phyloP scores from a whole-genome alignment of 2,329 filamentous ascomycete genomes.

The Neocucurbitaria cava region DNA sequence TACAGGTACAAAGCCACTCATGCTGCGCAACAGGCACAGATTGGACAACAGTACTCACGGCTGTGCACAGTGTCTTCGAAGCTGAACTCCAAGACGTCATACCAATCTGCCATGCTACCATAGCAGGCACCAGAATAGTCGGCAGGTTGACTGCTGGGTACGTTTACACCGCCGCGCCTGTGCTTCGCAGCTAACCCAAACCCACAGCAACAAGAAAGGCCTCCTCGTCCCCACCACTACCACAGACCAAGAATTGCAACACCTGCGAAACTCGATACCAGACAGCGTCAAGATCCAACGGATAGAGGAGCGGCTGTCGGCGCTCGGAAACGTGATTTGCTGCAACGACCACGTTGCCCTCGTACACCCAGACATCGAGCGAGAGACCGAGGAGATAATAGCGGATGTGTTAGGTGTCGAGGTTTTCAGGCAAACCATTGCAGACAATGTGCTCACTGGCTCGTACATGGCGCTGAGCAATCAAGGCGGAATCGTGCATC shows the following conservation, averaged over 20 bases:
- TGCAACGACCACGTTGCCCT: conserved; percentile 96
- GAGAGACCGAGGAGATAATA: conserved; percentile 98
- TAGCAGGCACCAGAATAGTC: conserved; percentile 95
- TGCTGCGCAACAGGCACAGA: neutral
- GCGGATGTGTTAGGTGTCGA: conserved; percentile 91
- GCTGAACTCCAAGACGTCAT: conserved; percentile 96
- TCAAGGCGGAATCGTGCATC: conserved; percentile 94
- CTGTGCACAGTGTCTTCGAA: conserved; percentile 79
- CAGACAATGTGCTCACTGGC: conserved; percentile 95
- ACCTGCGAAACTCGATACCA: conserved; percentile 92
- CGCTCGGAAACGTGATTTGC: conserved; percentile 95
- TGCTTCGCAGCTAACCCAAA: neutral
- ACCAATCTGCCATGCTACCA: conserved; percentile 94
- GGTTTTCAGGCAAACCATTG: conserved; percentile 92
- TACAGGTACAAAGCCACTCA: conserved; percentile 69
- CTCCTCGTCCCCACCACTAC: conserved; percentile 95
- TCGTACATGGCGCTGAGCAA: conserved; percentile 97
- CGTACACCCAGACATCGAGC: conserved; percentile 93
- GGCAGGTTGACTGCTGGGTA: conserved; percentile 92
- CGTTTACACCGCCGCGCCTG: conserved; percentile 27
- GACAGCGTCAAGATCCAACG: conserved; percentile 93
- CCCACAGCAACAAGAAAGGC: conserved; percentile 84
- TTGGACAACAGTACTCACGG: conserved; percentile 21
- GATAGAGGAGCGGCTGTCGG: conserved; percentile 95
- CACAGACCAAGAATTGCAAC: conserved; percentile 97